Conservation (phyloP, 148 eudicot species). For the Cornus controversa region DNA sequence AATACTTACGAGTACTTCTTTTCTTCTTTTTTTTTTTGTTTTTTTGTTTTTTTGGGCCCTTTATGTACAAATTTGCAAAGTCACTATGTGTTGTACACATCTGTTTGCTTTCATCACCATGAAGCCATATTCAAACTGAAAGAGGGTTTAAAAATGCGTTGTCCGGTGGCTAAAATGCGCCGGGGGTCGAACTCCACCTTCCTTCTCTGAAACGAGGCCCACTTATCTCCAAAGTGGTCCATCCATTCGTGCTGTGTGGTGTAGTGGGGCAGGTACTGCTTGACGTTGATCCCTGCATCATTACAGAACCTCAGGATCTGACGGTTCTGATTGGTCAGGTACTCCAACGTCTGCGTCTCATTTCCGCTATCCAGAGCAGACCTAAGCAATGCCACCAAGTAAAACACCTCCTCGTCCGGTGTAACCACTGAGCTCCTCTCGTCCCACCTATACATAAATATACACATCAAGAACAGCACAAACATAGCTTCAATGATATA, state of each 20-base stretch:
- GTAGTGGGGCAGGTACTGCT: slow-evolving; percentile 87
- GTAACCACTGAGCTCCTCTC: slow-evolving; percentile 60
- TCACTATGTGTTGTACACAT: not conserved
- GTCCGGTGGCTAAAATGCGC: slow-evolving; percentile 73
- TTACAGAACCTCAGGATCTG: slow-evolving; percentile 59
- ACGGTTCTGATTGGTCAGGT: slow-evolving; percentile 54
- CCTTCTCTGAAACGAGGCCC: slow-evolving; percentile 50
- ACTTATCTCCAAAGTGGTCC: slow-evolving; percentile 68
- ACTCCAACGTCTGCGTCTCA: slow-evolving; percentile 52
- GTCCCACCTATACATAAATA: slow-evolving; percentile 59
- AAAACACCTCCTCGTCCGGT: slow-evolving; percentile 81
- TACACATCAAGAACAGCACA: too few species aligned
- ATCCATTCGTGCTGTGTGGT: slow-evolving; percentile 64
- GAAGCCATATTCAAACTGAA: slow-evolving; percentile 6
- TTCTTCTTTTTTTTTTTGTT: too few species aligned
- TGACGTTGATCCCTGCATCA: slow-evolving; percentile 44
- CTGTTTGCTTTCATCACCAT: slow-evolving; percentile 13
- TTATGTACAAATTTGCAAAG: slow-evolving; percentile 2
- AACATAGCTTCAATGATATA: not conserved
- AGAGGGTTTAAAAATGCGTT: slow-evolving; percentile 61
- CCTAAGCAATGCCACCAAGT: slow-evolving; percentile 64
- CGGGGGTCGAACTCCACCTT: slow-evolving; percentile 71
- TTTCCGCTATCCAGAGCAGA: slow-evolving; percentile 68
- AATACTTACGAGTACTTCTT: not conserved
- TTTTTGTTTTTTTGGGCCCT: too few species aligned